A percentile compares a stretch with the other conserved stretches of the same genome.
phyloP scores from a whole-genome alignment of 768 basidiomycete species.

The Lactarius quietus region DNA sequence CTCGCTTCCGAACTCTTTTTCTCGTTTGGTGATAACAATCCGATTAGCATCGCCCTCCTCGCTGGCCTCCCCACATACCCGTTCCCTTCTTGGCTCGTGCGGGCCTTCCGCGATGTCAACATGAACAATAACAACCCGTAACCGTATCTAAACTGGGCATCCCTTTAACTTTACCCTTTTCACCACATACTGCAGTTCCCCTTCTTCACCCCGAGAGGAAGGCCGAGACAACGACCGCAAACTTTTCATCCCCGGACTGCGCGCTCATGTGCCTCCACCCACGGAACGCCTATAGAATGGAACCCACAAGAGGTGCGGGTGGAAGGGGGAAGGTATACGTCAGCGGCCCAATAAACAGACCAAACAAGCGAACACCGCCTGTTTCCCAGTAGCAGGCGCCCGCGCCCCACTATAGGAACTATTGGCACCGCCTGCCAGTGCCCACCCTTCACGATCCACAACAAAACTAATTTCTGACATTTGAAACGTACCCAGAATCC shows the following conservation, averaged over 20 bases:
- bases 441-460: no score
- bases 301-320: neutral
- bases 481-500: conserved; percentile 48
- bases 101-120: conserved; percentile 12
- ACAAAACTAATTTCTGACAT: neutral
- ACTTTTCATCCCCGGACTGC: conserved; percentile 36
- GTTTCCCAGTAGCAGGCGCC: conserved; percentile 10
- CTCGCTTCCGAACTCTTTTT: conserved; percentile 3
- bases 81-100: conserved; percentile 4
- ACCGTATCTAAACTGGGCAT: conserved; percentile 9
- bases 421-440: neutral
- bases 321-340: neutral
- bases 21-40: conserved; percentile 2
- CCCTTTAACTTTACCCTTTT: conserved; percentile 3
- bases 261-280: conserved; percentile 79
- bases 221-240: conserved; percentile 5
- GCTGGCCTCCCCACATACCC: neutral
- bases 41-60: neutral
- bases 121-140: no score
- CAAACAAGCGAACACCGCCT: conserved; percentile 8
- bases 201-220: no score
- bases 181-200: neutral
- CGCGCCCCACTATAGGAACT: neutral
- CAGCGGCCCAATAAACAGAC: conserved; percentile 8
- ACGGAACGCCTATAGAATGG: conserved; percentile 53